These are phyloP conservation scores for Mycena galopus DNA, from an alignment of 768 basidiomycete genomes.

Conservation along the genomic window DNA sequence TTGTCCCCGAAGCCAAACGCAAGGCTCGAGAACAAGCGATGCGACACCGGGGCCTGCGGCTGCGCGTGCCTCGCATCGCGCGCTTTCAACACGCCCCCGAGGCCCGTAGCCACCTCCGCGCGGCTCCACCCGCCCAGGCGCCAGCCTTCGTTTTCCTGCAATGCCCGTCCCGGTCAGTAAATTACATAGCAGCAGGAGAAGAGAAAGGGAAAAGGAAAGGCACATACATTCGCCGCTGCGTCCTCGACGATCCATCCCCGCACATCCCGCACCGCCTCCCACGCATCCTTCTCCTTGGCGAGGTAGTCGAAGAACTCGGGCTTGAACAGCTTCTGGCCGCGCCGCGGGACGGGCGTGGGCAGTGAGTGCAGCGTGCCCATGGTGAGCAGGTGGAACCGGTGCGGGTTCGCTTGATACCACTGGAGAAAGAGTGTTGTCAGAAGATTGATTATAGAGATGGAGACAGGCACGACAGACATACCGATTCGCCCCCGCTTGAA, in stretches of 20 bases:
- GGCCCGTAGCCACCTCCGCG: constrained; percentile 64
- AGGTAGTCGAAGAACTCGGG: constrained; percentile 85
- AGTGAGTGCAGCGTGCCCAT: constrained; percentile 90
- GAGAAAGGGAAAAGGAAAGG: not conserved
- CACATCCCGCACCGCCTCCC: constrained; percentile 69
- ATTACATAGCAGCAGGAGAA: too few species aligned
- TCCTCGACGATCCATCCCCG: constrained; percentile 67
- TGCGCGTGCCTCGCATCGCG: constrained; percentile 46
- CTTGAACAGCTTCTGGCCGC: constrained; percentile 87
- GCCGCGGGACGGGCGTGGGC: constrained; percentile 86
- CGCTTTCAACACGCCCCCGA: constrained; percentile 72
- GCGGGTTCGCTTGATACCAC: constrained; percentile 81
- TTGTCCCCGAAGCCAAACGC: constrained; percentile 56
- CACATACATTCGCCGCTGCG: constrained; percentile 35
- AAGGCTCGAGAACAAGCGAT: constrained; percentile 66
- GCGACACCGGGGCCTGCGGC: constrained; percentile 47
- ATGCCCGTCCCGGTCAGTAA: not conserved
- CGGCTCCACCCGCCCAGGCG: constrained; percentile 57
- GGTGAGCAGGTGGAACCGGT: constrained; percentile 87
- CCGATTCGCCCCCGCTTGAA: constrained; percentile 72
- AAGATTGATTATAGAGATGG: not conserved
- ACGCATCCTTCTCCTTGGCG: constrained; percentile 68
- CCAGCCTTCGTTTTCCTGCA: constrained; percentile 19
- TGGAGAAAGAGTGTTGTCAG: constrained; percentile 39
- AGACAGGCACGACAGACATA: too few species aligned